Percentiles rank a stretch among this genome's conserved stretches.
phyloP scores from a whole-genome alignment of 1,139 yeast species.

The Insectozyma bohioensis region DNA sequence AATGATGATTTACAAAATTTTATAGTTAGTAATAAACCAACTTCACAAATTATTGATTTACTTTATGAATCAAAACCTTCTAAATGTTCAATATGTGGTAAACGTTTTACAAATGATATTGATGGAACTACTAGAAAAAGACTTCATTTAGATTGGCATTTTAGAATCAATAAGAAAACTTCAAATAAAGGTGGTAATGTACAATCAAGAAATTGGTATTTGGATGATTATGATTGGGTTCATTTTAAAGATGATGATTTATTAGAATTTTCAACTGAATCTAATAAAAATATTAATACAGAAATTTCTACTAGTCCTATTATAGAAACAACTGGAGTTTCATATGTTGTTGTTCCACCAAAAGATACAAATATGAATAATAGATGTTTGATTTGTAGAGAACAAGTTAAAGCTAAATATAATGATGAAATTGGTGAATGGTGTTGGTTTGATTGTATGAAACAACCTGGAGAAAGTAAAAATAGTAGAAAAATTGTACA shows the following conservation, averaged over 20 bases:
- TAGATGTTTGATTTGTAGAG: conserved; percentile 87
- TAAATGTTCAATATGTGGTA: conserved; percentile 89
- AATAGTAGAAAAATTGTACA: conserved; percentile 61
- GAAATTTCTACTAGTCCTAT: conserved; percentile 7
- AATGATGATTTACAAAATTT: conserved; percentile 34
- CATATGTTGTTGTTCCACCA: conserved; percentile 70
- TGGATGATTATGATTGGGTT: conserved; percentile 74
- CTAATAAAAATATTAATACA: conserved; percentile 7
- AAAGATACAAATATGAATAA: conserved; percentile 65
- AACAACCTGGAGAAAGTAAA: conserved; percentile 56
- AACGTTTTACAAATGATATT: conserved; percentile 66
- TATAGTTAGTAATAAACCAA: conserved; percentile 33
- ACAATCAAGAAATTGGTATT: conserved; percentile 82
- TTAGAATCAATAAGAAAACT: conserved; percentile 80
- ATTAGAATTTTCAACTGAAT: conserved; percentile 35
- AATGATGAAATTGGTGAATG: conserved; percentile 92
- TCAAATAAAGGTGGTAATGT: conserved; percentile 41
- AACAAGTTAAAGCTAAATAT: conserved; percentile 73
- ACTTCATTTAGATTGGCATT: conserved; percentile 92
- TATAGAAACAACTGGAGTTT: conserved; percentile 18
- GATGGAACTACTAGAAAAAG: conserved; percentile 57
- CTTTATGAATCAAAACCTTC: conserved; percentile 66
- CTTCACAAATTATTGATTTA: conserved; percentile 28
- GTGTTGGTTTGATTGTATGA: conserved; percentile 87
- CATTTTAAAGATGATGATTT: conserved; percentile 63